Evolutionary conservation across 2,329 filamentous ascomycete genomes (phyloP), one percentile per base, ranked within the genome.

Genomic region (Penicillium sp.): DNA sequence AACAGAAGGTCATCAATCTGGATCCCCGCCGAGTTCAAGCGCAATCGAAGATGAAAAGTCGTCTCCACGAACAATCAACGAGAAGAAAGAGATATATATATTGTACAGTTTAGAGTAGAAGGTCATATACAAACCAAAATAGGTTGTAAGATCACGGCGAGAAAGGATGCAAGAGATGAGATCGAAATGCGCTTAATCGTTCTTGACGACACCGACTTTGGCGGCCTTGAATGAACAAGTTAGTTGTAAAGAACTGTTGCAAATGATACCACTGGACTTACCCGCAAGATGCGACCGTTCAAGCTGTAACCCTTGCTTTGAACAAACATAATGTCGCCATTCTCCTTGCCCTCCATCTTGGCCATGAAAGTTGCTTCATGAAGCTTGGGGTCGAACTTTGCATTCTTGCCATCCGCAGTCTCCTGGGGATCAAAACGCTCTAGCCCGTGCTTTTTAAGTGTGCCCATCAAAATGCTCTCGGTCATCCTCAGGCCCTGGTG

Each of bases 311-410:
- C 94, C 82, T 96, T 97, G 76, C 90, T 90, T 81, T 97, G 93
- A 50, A 91, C 91, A 72, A 88, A 86, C 79, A 97, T 94, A 68
- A 97, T 90, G 56, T 86, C 89, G 65, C 90, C 91, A 68, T 97
- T 86, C 74, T 96, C 89, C 81, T 96, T 95, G 64, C 85, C 91
- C 53, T 86, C 83, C 79, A 91, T 85, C 45, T 91, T 90, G 9
- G 90, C 86, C 87, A 95, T 92, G 78, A 97, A 97, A 21, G 90
- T 94, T 38, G 94, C 94, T 81, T 99, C 94, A 74, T 97, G 94
- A 75, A 90, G 83, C 76, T 97, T 97, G 63, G 94, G 92, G 79
- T 99, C 88, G 80, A 99, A 99, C 76, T 90, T 91, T 72, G 94
- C 88, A 65, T 85, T 83, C 62, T 84, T 78, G 35, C 78, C 79